These are phyloP conservation scores for Irpex sp. DNA, from an alignment of 1,284 basidiomycete species.

Conservation along the genomic window DNA sequence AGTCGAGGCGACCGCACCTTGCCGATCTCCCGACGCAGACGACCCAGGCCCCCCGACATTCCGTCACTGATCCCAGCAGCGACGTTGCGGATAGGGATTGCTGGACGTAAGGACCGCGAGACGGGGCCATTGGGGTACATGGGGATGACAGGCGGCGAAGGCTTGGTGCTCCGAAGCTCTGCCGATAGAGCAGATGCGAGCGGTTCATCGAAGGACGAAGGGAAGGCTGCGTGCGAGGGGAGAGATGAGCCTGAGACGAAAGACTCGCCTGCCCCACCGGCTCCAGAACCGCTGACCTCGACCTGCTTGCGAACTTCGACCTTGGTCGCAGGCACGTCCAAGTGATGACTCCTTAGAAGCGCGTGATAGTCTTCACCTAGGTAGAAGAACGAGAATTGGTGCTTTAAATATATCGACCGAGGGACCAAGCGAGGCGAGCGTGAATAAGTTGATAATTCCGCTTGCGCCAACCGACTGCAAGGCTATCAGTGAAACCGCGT, in stretches of 20 bases:
- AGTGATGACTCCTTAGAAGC: conserved; percentile 62
- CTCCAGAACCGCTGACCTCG: conserved; percentile 51
- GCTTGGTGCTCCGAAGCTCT: conserved; percentile 51
- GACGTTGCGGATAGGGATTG: conserved; percentile 56
- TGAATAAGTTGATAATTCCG: conserved; percentile 76
- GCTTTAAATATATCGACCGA: conserved; percentile 72
- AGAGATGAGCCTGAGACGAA: conserved; percentile 50
- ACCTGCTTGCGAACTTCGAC: conserved; percentile 73
- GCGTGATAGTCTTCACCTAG: conserved; percentile 79
- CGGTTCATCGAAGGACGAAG: conserved; percentile 69
- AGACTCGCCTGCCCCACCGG: conserved; percentile 34
- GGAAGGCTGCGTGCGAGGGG: conserved; percentile 34
- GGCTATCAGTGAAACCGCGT: conserved; percentile 1
- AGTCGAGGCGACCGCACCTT: conserved; percentile 39
- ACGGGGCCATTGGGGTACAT: conserved; percentile 69
- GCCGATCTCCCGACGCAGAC: conserved; percentile 51
- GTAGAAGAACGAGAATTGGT: conserved; percentile 77
- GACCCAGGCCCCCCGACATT: conserved; percentile 51
- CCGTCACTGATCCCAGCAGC: conserved; percentile 50
- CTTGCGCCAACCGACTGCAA: conserved; percentile 64
- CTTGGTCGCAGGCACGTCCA: conserved; percentile 57
- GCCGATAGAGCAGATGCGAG: conserved; percentile 70
- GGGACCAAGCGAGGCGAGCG: conserved; percentile 58
- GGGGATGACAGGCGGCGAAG: conserved; percentile 54
- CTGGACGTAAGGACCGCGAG: conserved; percentile 36